Evolutionary conservation across 1,139 yeast species (phyloP).

Genomic region (Nakaseomyces bracarensis): DNA sequence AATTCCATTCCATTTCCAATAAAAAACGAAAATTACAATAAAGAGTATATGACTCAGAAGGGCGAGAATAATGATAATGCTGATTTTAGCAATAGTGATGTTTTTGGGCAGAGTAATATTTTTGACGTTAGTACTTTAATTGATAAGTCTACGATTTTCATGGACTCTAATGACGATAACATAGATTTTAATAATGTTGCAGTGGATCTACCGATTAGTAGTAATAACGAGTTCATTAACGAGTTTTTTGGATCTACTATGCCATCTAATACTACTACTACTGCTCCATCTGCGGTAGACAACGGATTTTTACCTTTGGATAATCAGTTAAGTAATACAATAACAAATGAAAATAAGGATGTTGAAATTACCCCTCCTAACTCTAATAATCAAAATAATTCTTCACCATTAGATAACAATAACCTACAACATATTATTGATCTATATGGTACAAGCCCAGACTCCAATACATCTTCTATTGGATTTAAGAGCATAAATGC

Average conservation of each 20-base stretch:
- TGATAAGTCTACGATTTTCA: conserved; percentile 13
- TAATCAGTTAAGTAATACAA: not conserved
- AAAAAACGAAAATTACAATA: not conserved
- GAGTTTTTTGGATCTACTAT: conserved; percentile 1
- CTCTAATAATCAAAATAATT: conserved; percentile 1
- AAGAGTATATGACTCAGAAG: too few species aligned
- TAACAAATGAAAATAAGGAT: not conserved
- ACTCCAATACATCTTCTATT: conserved; percentile 1
- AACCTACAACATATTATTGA: conserved; percentile 1
- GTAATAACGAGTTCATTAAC: not conserved
- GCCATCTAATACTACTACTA: not conserved
- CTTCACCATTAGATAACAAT: conserved; percentile 1
- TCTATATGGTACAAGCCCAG: conserved; percentile 5
- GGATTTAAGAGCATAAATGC: not conserved
- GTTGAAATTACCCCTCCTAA: not conserved
- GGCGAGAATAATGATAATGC: not conserved
- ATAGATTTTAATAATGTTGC: conserved; percentile 7
- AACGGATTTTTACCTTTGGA: not conserved
- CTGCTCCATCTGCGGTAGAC: too few species aligned
- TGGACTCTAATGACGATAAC: conserved; percentile 4
- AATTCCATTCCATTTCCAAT: not conserved
- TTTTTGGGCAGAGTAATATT: not conserved
- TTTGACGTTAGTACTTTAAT: conserved; percentile 16
- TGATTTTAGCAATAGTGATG: not conserved
- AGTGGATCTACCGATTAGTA: conserved; percentile 8